Evolutionary conservation across 129 eudicot genomes (phyloP).

Genomic region (Apium graveolens): DNA sequence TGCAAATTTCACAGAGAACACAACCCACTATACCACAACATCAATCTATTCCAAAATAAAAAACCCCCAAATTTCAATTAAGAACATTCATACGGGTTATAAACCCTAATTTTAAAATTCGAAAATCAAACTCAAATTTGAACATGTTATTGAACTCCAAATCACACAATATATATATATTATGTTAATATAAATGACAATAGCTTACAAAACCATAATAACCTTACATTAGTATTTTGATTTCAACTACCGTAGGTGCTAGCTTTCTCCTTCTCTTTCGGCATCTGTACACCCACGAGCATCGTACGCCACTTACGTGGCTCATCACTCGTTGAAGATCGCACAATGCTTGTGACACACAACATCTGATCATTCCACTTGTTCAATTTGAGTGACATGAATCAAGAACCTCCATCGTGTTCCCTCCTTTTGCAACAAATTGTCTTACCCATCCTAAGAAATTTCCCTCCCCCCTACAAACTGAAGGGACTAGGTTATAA

Average conservation of each 20-base stretch:
- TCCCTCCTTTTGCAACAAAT: constrained; percentile 68
- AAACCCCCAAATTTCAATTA: no score
- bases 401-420: constrained; percentile 59
- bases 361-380: constrained; percentile 62
- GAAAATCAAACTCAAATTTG: no score
- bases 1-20: no score
- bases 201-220: background rate
- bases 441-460: no score
- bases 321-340: constrained; percentile 57
- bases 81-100: no score
- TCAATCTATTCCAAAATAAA: no score
- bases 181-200: background rate
- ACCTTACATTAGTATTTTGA: background rate
- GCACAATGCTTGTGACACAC: constrained; percentile 55
- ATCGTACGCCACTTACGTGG: constrained; percentile 74
- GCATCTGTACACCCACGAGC: constrained; percentile 63
- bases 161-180: background rate
- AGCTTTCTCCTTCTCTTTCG: constrained; percentile 48
- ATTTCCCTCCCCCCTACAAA: no score
- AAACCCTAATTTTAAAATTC: no score
- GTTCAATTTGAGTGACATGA: constrained; percentile 30
- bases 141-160: no score
- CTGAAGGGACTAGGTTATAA: no score
- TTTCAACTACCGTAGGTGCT: constrained; percentile 4
- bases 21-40: no score